Evolutionary conservation across 768 basidiomycete species (phyloP).

Genomic region (Boletus insuetus): DNA sequence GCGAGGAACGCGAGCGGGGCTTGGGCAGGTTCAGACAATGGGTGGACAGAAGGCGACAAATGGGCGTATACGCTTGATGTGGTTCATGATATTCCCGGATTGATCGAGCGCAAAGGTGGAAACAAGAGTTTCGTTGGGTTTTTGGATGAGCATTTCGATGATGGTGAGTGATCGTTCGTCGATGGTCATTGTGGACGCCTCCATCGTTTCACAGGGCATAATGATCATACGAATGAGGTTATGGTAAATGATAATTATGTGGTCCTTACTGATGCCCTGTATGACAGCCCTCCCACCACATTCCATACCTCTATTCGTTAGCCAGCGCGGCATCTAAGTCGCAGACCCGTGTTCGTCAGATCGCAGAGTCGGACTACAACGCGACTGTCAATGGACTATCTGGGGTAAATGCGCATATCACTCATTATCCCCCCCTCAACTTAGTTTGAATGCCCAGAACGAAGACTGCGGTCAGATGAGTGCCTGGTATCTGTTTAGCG

Average conservation of each 20-base stretch:
- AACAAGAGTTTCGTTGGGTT: constrained; percentile 61
- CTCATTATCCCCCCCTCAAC: background rate
- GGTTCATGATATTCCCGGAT: constrained; percentile 62
- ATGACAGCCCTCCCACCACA: constrained; percentile 75
- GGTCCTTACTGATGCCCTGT: constrained; percentile 3
- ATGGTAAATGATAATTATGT: background rate
- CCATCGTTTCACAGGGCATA: constrained; percentile 51
- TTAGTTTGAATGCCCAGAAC: constrained; percentile 45
- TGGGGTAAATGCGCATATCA: constrained; percentile 45
- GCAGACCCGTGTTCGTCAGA: constrained; percentile 67
- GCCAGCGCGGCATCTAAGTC: constrained; percentile 69
- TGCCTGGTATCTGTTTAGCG: constrained; percentile 82
- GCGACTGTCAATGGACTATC: constrained; percentile 66
- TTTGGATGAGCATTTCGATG: constrained; percentile 55
- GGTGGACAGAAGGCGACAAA: constrained; percentile 83
- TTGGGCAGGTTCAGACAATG: constrained; percentile 69
- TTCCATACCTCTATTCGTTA: constrained; percentile 77
- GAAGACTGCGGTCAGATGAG: constrained; percentile 93
- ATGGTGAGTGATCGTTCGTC: constrained; percentile 32
- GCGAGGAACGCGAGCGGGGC: constrained; percentile 64
- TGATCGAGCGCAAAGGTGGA: constrained; percentile 66
- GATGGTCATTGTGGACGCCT: background rate
- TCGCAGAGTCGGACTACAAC: constrained; percentile 64
- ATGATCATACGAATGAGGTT: constrained; percentile 79
- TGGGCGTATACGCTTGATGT: constrained; percentile 81